Evolutionary conservation across 176 grass and related monocot genomes (phyloP), one percentile per base, ranked within the genome.

Genomic region (Hsuehochloa calcarea): DNA sequence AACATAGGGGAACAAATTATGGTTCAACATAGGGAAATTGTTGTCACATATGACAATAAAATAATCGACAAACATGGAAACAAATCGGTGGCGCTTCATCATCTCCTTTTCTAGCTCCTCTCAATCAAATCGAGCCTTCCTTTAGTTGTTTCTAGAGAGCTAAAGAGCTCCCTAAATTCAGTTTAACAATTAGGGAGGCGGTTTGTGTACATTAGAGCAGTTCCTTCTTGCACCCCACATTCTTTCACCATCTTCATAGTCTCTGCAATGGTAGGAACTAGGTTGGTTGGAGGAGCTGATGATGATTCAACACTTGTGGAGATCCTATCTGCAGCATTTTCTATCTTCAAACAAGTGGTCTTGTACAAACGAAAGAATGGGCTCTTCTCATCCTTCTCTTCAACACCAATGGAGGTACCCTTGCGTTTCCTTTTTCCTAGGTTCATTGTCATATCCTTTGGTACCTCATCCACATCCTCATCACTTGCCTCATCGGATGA

Each of bases 331-430:
- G 19, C 35, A 26, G 20, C 54, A 23, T 3, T 43, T 60, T 59
- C 74, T 34, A 60, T 79, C 11, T 64, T 31, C 1, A 47, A 11
- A 22, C 76, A 79, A 17, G 59, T 64, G 8, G 20, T 29, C 40
- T 63, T 44, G 58, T 64, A 78, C 5, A 47, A 1, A 16, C 61
- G 16, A 51, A 66, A 65, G 44, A 80, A 80, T 8, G 77, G 77
- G 10, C 45, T 80, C 27, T 68, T 80, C 63, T 68, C 78, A 25
- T 54, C 78, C 29, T 80, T 80, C 45, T 79, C 61, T 35, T 38
- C 17, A n/a, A 5, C 44, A 25, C 35, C 0, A 19, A 35, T 9
- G 29, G 5, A 3, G 7, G 19, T n/a, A 3, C 4, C 37, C 13
- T 80, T 51, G 16, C 26, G 16, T 49, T 80, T 80, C 45, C 44